These are phyloP conservation scores for Sporisorium scitamineum DNA, from an alignment of 1,284 basidiomycete genomes.

Conservation along the genomic window DNA sequence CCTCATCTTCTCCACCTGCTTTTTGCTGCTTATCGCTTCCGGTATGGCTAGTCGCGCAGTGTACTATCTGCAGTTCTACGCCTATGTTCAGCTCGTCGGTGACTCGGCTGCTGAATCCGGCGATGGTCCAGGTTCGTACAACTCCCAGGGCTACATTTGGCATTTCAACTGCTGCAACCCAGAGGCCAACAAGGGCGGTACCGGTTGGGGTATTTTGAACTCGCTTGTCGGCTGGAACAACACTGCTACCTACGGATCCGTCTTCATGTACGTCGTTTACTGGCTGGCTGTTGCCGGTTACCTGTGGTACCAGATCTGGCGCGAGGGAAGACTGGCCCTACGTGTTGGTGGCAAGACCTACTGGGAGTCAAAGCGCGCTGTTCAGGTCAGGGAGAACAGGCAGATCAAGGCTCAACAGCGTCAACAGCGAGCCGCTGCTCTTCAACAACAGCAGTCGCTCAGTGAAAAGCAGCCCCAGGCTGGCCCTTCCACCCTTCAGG, in stretches of 20 bases:
- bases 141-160: conserved; percentile 60
- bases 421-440: conserved; percentile 1
- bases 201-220: conserved; percentile 65
- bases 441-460: conserved; percentile 1
- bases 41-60: conserved; percentile 63
- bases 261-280: conserved; percentile 61
- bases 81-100: conserved; percentile 59
- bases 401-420: conserved; percentile 3
- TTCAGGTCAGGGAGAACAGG: conserved; percentile 14
- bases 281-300: conserved; percentile 58
- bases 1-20: conserved; percentile 60
- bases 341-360: conserved; percentile 21
- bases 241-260: conserved; percentile 58
- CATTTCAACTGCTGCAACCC: conserved; percentile 83
- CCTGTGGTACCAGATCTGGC: conserved; percentile 52
- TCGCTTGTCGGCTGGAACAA: conserved; percentile 66
- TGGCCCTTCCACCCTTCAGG: conserved; percentile 7
- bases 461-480: conserved; percentile 19
- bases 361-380: conserved; percentile 39
- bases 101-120: conserved; percentile 61
- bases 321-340: conserved; percentile 44
- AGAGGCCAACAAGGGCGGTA: conserved; percentile 71
- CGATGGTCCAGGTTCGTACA: conserved; percentile 60
- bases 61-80: conserved; percentile 65
- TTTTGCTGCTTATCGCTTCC: conserved; percentile 64